A percentile compares a stretch with the other conserved stretches of the same genome.
phyloP scores from a whole-genome alignment of 108 stramenopile genomes.

The Fragilaria radians region DNA sequence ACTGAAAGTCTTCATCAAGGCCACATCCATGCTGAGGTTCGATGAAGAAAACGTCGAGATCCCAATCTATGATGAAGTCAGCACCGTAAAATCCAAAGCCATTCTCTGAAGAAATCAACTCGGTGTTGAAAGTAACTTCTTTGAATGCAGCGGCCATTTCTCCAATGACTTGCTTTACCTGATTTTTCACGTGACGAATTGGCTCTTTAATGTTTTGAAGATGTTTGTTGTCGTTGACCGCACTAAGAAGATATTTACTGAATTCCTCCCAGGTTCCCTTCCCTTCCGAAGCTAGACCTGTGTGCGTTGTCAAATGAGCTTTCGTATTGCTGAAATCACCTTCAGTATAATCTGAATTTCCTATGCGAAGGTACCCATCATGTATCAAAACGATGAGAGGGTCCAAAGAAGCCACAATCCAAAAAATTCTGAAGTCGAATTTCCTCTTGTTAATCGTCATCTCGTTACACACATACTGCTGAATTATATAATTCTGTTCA shows the following conservation, averaged over 20 bases:
- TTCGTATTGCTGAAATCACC: constrained; percentile 5
- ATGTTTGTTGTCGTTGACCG: neutral
- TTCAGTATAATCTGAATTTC: constrained; percentile 13
- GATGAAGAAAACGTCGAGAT: constrained; percentile 25
- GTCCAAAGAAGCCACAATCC: constrained; percentile 30
- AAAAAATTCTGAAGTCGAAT: constrained; percentile 30
- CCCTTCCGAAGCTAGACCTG: neutral
- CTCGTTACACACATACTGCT: constrained; percentile 31
- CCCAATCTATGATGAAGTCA: constrained; percentile 29
- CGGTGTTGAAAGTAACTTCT: neutral
- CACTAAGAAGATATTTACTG: neutral
- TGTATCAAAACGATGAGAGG: constrained; percentile 33
- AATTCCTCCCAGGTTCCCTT: constrained; percentile 2
- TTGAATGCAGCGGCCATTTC: constrained; percentile 12
- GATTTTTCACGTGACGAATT: constrained; percentile 25
- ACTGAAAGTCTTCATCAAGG: constrained; percentile 13
- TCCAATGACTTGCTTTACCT: constrained; percentile 23
- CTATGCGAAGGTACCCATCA: constrained; percentile 27
- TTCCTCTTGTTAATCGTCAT: constrained; percentile 12
- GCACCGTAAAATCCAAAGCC: constrained; percentile 18
- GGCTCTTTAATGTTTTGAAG: constrained; percentile 5
- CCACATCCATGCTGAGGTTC: constrained; percentile 19
- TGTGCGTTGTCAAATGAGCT: constrained; percentile 17
- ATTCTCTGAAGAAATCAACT: constrained; percentile 14
- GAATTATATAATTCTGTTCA: constrained; percentile 14